These are phyloP conservation scores for Scleromitrula shiraiana DNA, from an alignment of 2,329 filamentous ascomycete species.

Conservation along the genomic window DNA sequence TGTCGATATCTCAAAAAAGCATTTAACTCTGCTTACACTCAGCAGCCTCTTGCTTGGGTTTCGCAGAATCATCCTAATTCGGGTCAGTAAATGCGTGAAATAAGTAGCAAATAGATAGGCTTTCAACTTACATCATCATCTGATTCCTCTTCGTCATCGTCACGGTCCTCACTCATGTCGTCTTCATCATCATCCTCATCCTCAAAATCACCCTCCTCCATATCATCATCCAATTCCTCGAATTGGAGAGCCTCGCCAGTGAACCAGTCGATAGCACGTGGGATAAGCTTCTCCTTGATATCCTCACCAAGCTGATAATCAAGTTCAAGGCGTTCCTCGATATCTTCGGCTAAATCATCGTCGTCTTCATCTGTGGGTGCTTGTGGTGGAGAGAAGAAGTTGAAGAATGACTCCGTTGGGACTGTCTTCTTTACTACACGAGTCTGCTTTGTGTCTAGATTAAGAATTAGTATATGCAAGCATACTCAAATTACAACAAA, in stretches of 20 bases:
- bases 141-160: slow-evolving; percentile 66
- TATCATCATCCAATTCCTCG: slow-evolving; percentile 82
- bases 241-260: slow-evolving; percentile 96
- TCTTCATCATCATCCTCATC: slow-evolving; percentile 87
- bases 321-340: slow-evolving; percentile 94
- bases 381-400: slow-evolving; percentile 90
- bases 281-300: slow-evolving; percentile 99
- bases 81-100: slow-evolving; percentile 19
- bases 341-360: slow-evolving; percentile 73
- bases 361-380: slow-evolving; percentile 66
- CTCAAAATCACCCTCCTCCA: slow-evolving; percentile 74
- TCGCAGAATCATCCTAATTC: slow-evolving; percentile 71
- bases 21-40: slow-evolving; percentile 92
- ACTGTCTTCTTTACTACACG: slow-evolving; percentile 99
- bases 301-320: slow-evolving; percentile 99
- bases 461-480: background rate
- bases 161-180: slow-evolving; percentile 73
- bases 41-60: slow-evolving; percentile 88
- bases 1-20: background rate
- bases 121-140: slow-evolving; percentile 60
- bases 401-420: slow-evolving; percentile 92
- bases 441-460: slow-evolving; percentile 92
- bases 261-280: slow-evolving; percentile 98
- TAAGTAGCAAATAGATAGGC: background rate
- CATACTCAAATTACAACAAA: slow-evolving; percentile 9